phyloP scores from a whole-genome alignment of 129 eudicot genomes.

The Flaveria linearis region DNA sequence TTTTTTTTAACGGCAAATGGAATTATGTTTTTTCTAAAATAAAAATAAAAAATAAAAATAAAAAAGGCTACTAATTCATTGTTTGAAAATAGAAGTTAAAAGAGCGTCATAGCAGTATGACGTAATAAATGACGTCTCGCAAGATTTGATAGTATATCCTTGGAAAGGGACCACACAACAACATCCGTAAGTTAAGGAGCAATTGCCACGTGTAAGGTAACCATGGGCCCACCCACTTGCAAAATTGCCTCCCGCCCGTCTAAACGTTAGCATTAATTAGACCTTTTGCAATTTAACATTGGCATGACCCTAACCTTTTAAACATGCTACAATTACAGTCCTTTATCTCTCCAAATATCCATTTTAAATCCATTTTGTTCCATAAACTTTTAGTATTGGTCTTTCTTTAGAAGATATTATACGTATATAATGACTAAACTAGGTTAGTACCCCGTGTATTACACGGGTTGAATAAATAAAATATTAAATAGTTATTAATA shows the following conservation, averaged over 20 bases:
- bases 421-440: too few species aligned
- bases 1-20: too few species aligned
- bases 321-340: background rate
- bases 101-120: conserved; percentile 10
- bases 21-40: too few species aligned
- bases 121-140: conserved; percentile 10
- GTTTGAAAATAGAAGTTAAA: background rate
- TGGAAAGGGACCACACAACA: conserved; percentile 34
- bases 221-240: conserved; percentile 31
- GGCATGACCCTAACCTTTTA: background rate
- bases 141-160: conserved; percentile 24
- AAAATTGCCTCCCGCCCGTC: conserved; percentile 25
- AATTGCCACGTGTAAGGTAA: conserved; percentile 27
- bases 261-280: conserved; percentile 15
- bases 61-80: background rate
- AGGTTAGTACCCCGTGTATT: too few species aligned
- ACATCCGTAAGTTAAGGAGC: conserved; percentile 30
- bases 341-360: background rate
- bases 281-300: background rate
- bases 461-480: too few species aligned
- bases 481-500: too few species aligned
- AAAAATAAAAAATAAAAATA: too few species aligned
- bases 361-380: background rate
- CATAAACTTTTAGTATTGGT: too few species aligned
- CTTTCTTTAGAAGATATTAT: too few species aligned